These are phyloP conservation scores for Posidonia australis DNA, from an alignment of 106 monocot species.

Conservation along the genomic window DNA sequence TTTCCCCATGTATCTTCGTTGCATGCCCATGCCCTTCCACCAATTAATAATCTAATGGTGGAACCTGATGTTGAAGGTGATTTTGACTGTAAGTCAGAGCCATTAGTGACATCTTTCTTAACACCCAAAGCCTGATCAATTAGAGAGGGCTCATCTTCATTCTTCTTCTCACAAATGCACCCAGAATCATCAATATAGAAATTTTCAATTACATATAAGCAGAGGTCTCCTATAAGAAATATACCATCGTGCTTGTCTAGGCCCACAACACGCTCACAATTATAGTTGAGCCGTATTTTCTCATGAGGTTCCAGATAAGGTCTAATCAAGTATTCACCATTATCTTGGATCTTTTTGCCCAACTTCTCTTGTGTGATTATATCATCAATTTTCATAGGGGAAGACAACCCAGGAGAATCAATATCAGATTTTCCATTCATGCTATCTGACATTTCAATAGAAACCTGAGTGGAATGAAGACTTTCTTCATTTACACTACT, in stretches of 20 bases:
- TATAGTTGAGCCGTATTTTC: slow-evolving; percentile 82
- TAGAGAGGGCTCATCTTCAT: slow-evolving; percentile 77
- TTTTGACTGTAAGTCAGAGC: slow-evolving; percentile 55
- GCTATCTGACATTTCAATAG: slow-evolving; percentile 64
- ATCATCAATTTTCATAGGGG: slow-evolving; percentile 41
- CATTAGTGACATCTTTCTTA: slow-evolving; percentile 65
- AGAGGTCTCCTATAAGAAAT: slow-evolving; percentile 88
- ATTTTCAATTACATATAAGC: slow-evolving; percentile 92
- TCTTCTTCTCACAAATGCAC: slow-evolving; percentile 88
- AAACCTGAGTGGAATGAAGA: slow-evolving; percentile 79
- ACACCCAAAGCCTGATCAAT: slow-evolving; percentile 98
- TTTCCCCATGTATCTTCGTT: slow-evolving; percentile 99
- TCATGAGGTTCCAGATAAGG: slow-evolving; percentile 88
- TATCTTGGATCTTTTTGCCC: slow-evolving; percentile 77
- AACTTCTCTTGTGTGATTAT: slow-evolving; percentile 43
- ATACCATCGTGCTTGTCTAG: slow-evolving; percentile 98
- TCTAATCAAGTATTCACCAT: slow-evolving; percentile 94
- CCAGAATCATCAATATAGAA: slow-evolving; percentile 91
- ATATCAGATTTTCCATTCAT: slow-evolving; percentile 53
- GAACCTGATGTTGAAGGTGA: slow-evolving; percentile 56
- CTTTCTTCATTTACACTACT: slow-evolving; percentile 80
- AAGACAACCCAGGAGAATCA: slow-evolving; percentile 58
- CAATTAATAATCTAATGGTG: slow-evolving; percentile 43
- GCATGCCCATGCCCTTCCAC: slow-evolving; percentile 98
- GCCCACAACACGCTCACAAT: slow-evolving; percentile 97